Evolutionary conservation across 495 filamentous ascomycete species (phyloP), one percentile per base, ranked within the genome.

Genomic region (Cladorrhinum samala): DNA sequence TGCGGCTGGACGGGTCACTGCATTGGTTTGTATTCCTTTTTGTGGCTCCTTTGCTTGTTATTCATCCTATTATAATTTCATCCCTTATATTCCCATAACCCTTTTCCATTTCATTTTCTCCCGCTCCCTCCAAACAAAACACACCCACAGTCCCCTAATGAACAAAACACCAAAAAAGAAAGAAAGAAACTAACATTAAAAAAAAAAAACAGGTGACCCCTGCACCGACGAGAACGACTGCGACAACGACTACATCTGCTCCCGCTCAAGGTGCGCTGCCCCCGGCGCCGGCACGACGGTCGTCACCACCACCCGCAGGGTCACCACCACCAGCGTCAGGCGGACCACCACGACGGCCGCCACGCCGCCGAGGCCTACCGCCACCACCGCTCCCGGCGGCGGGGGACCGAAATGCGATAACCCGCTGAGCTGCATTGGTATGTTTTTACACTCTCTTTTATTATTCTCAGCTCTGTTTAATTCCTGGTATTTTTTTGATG

Each of bases 341-440:
- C 30, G 39, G 9, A 37, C 18, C 7, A 57, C 55, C 8, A 47
- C 4, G 18, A 41, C 49, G 27, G 27, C 45, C 2, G 18, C 21
- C 11, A 33, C 9, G 9, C 8, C 30, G 14, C 30, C 27, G 17
- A 16, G n/a, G 17, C 54, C 44, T 24, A 57, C 50, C 19, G 19
- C 50, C 2, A 53, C 44, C 6, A 25, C 50, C 17, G 20, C 42
- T 23, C 42, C 18, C 20, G 21, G 18, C 7, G 23, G 42, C 14
- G 23, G 42, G 3, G 11, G 38, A 6, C 52, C 61, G 2, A 9
- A 13, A 9, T 64, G 59, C 27, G 54, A 50, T 25, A 60, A 52
- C 45, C 62, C 62, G 2, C 11, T 56, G 19, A 53, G 54, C 3
- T 65, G 62, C 24, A 58, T 65, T 53, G 62, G 60, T 65, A 63